Evolutionary conservation across 306 rosid species (phyloP), one percentile per base, ranked within the genome.

Genomic region (Dryas alaskensis): DNA sequence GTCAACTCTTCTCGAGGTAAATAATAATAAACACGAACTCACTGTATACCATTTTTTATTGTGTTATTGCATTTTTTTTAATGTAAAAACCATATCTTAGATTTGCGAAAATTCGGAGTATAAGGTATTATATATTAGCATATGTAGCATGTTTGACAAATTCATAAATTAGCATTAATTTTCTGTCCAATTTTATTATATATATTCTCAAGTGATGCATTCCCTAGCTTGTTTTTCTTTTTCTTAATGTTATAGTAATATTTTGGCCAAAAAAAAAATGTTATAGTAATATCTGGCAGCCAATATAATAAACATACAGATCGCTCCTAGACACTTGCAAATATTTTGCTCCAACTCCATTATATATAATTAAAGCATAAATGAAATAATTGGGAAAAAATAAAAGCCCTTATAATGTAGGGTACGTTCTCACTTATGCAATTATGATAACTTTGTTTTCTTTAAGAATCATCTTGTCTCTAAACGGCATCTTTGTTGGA

Each of bases 1-100:
- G 57, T 54, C 60, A 17, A 62, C 65, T 62, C 67, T 62, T 62
- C 27, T 62, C 48, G 47, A 62, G 67, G 67, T 27, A 12, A 62
- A 62, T 39, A 39, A 62, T 62, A 39, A 16, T 39, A 40, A 40
- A 62, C 48, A 62, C 48, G 16, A 40, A 40, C 25, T 16, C 67
- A 62, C 67, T 14, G 66, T 10, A 2, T 31, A 31, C 14, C 62
- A 58, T 25, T 58, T 57, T 22, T 1, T 4, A 58, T 4, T 0
- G 31, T 60, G 6, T 13, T 37, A 16, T 16, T 39, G 37, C 3
- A 8, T 40, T 40, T 14, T 19, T 16, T 62, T 62, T 62, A 62
- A 61, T 40, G 47, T 5, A 3, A 62, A 62, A 62, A 62, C 6
- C 67, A 62, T 13, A 22, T 14, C 25, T 14, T 61, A 6, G 25